Evolutionary conservation across 352 stramenopile genomes (phyloP), one percentile per base, ranked within the genome.

Genomic region (Globisporangium yorkense): DNA sequence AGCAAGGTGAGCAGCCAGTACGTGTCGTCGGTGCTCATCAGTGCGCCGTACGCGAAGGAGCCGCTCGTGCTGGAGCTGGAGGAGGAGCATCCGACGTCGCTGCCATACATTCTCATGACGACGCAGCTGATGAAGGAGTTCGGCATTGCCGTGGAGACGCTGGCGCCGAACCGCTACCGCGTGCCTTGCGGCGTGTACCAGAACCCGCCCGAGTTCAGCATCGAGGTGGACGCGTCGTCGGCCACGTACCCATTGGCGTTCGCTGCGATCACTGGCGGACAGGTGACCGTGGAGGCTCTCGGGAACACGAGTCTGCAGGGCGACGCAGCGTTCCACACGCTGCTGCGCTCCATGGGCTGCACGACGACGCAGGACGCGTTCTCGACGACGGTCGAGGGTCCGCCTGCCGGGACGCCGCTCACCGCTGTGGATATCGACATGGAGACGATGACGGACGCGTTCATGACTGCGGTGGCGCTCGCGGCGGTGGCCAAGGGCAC

Each of bases 121-220:
- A 97, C 70, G 61, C 93, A 97, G 56, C 73, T 99, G 2, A 99
- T 99, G 96, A 81, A 95, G 61, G 88, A 96, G 54, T 99, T 99
- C 71, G 96, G 96, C 46, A 91, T 98, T 24, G 62, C 83, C 16
- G 94, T 99, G 9, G 73, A 96, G 59, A 96, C 97, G n/a, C 64
- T 91, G 49, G 80, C 79, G 24, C 66, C 77, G 40, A 93, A 93
- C 63, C 75, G 73, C 52, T 91, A 90, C 66, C 68, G 73, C 54
- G 74, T 91, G n/a, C 79, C 80, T 1, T 84, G 71, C 33, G 77
- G 80, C n/a, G 71, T 80, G 29, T 93, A 93, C 63, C 54, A 70
- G 58, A 93, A 93, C 61, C 80, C 80, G 6, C 51, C 63, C 20
- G 71, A 81, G 46, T 76, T 89, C 20, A 84, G 74, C 44, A 72